Base-by-base conservation (phyloP, 345 rosid species). In the Limnanthes douglasii region DNA sequence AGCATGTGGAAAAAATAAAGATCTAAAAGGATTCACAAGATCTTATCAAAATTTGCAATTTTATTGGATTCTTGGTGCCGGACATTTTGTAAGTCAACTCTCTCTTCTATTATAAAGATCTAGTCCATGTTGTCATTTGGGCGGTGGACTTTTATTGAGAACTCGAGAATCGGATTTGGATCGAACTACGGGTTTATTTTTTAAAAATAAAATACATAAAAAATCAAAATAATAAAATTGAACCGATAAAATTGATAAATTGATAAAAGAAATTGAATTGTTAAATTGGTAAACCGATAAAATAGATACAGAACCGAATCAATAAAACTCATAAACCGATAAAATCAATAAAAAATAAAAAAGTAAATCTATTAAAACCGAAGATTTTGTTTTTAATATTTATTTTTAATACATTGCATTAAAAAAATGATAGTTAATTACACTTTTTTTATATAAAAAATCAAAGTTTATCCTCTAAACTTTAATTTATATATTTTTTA, bases 1-100 rank as follows among this genome's bases (percentile, higher is more conserved):
- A 5, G 62, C 48, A 6, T 88, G 97, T 36, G 80, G 64, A 20
- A 47, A 17, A 1, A 72, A 61, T 18, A 27, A 3, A 12, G 5
- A 3, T n/a, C 78, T 84, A 18, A 73, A 48, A 68, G 97, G 81
- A 15, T 88, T 88, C 65, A 46, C 45, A 39, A 83, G 64, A 49
- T 69, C 93, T 0, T 73, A 65, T 65, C 65, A 73, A 50, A 88
- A 83, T 48, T 56, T 88, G 7, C 78, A 66, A 21, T 83, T 88
- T 8, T 83, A 64, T 45, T 88, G 97, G 97, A 76, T 88, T 62
- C 90, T 88, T 41, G 72, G 73, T 36, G 93, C 97, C n/a, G 97
- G 97, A 34, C 97, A 88, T 53, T 88, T 76, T 60, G 97, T 88
- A 70, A 82, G 93, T 53, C 34, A 29, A 21, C 23, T 24, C 31